These are phyloP conservation scores for Plasmodium billcollinsi DNA, from an alignment of 169 alveolate species.

Conservation along the genomic window DNA sequence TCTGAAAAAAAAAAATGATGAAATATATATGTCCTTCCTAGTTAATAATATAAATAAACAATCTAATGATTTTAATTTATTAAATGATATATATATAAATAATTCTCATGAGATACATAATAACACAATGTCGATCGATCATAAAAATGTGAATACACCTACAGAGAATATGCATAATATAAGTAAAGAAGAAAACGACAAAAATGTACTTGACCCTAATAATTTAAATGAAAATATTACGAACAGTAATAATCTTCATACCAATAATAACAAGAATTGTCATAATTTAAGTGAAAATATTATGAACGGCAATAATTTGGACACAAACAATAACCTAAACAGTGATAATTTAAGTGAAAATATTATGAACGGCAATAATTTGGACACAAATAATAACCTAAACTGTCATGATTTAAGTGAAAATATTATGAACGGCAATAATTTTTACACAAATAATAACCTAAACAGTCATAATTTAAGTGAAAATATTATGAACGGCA, in stretches of 20 bases:
- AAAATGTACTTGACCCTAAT: too few relatives aligned
- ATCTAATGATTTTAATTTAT: neutral
- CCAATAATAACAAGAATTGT: neutral
- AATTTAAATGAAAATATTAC: neutral
- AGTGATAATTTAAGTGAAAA: neutral
- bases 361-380: neutral
- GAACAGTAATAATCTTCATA: neutral
- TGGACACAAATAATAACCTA: neutral
- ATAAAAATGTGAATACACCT: neutral
- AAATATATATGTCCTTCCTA: conserved; percentile 41
- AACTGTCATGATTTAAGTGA: neutral
- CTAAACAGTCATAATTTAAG: neutral
- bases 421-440: neutral
- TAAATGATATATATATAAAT: neutral
- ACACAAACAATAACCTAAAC: neutral
- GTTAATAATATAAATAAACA: conserved; percentile 41
- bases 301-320: neutral
- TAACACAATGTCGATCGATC: neutral
- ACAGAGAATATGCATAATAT: too few relatives aligned
- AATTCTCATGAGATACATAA: neutral
- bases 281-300: neutral
- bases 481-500: neutral
- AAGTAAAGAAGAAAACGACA: too few relatives aligned
- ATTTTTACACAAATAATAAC: neutral
- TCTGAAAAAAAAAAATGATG: conserved; percentile 5